A percentile compares a stretch with the other conserved stretches of the same genome.
These are phyloP conservation scores for Onygena corvina DNA, from an alignment of 2,329 filamentous ascomycete genomes.

Conservation along the genomic window DNA sequence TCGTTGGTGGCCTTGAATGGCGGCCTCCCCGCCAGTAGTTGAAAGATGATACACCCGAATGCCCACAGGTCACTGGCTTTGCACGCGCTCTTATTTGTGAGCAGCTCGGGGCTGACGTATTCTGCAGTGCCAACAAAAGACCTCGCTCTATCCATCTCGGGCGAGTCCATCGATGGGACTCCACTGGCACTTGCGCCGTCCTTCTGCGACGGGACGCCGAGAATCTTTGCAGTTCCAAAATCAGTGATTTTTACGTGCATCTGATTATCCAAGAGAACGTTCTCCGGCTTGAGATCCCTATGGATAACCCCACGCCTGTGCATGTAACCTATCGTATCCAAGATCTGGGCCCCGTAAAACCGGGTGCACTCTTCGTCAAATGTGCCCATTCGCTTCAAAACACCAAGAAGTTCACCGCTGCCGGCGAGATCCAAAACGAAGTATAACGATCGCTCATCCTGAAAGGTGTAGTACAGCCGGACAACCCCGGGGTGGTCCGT, in stretches of 20 bases:
- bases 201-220: slow-evolving; percentile 46
- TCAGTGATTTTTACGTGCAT: slow-evolving; percentile 99
- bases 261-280: slow-evolving; percentile 84
- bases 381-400: slow-evolving; percentile 84
- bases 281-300: slow-evolving; percentile 91
- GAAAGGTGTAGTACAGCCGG: slow-evolving; percentile 94
- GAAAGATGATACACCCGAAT: slow-evolving; percentile 95
- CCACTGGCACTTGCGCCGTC: slow-evolving; percentile 31
- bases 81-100: slow-evolving; percentile 92
- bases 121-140: slow-evolving; percentile 97
- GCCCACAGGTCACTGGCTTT: slow-evolving; percentile 98
- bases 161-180: slow-evolving; percentile 38
- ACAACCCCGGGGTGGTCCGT: slow-evolving; percentile 96
- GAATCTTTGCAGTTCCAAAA: slow-evolving; percentile 93
- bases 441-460: slow-evolving; percentile 90
- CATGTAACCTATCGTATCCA: slow-evolving; percentile 97
- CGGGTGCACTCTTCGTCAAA: slow-evolving; percentile 90
- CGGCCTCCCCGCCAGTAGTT: slow-evolving; percentile 85
- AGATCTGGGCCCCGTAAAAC: slow-evolving; percentile 90
- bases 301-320: slow-evolving; percentile 92
- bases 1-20: slow-evolving; percentile 95
- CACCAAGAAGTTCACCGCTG: slow-evolving; percentile 80
- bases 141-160: slow-evolving; percentile 62
- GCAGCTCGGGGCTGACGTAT: slow-evolving; percentile 93
- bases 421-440: slow-evolving; percentile 91